Evolutionary conservation across 1,284 basidiomycete species (phyloP).

Genomic region (Cutaneotrichosporon sp.): DNA sequence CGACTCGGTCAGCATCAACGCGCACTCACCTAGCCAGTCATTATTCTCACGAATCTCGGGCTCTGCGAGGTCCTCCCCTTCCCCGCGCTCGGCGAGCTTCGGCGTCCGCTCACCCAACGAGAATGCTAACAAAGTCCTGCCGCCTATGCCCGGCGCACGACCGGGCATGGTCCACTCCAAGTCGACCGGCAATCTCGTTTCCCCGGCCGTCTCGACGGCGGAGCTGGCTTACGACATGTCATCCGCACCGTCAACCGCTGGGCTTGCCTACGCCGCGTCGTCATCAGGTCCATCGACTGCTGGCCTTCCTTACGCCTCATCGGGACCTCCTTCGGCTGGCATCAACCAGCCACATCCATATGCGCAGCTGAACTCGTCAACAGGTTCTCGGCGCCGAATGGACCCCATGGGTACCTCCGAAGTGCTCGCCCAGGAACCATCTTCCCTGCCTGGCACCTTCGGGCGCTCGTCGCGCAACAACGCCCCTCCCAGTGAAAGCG

Average conservation of each 20-base stretch:
- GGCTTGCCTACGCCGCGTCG: background rate
- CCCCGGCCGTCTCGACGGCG: background rate
- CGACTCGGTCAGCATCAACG: background rate
- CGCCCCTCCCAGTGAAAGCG: background rate
- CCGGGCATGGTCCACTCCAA: background rate
- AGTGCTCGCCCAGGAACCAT: slow-evolving; percentile 3
- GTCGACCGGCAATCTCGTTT: background rate
- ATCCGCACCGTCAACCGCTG: background rate
- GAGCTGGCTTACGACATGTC: background rate
- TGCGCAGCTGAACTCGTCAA: background rate
- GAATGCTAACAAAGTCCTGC: background rate
- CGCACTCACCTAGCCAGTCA: background rate
- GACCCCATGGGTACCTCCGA: background rate
- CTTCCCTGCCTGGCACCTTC: background rate
- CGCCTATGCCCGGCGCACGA: background rate
- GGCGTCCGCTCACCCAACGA: background rate
- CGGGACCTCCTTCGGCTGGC: background rate
- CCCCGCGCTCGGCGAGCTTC: background rate
- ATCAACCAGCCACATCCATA: background rate
- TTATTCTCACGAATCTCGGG: background rate
- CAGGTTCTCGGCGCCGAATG: background rate
- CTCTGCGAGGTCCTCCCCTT: background rate
- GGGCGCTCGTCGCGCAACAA: background rate
- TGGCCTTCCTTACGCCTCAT: background rate
- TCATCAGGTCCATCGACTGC: background rate